Evolutionary conservation across 2,329 filamentous ascomycete species (phyloP).

Genomic region (Herpotrichia juniperi): DNA sequence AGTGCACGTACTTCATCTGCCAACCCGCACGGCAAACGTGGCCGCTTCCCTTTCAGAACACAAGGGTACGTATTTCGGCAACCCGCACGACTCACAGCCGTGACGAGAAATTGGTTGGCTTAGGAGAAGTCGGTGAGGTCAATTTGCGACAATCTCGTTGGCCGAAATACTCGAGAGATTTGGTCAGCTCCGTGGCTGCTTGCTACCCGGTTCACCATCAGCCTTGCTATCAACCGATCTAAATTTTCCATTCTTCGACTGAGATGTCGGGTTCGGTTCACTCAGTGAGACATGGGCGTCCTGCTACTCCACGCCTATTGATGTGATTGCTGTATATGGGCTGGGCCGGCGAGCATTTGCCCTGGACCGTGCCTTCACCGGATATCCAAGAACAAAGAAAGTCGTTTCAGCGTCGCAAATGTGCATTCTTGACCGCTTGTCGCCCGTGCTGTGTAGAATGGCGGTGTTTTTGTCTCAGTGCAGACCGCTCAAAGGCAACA

Average conservation of each 20-base stretch:
- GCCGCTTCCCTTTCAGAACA: conserved; percentile 21
- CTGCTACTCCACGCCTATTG: conserved; percentile 12
- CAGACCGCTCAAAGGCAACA: conserved; percentile 31
- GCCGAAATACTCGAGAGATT: conserved; percentile 31
- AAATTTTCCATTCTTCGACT: not conserved
- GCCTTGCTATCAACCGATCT: not conserved
- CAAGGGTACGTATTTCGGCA: conserved; percentile 17
- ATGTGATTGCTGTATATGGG: conserved; percentile 7
- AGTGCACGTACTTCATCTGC: conserved; percentile 33
- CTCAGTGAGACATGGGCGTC: not conserved
- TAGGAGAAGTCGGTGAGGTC: conserved; percentile 21
- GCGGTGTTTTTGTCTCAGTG: conserved; percentile 35
- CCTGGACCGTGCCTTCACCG: conserved; percentile 25
- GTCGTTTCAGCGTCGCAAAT: conserved; percentile 12
- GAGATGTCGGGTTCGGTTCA: not conserved
- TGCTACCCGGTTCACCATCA: conserved; percentile 1
- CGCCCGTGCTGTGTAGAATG: conserved; percentile 11
- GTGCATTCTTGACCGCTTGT: conserved; percentile 20
- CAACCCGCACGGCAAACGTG: conserved; percentile 40
- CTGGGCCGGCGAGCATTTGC: conserved; percentile 15
- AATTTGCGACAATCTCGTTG: conserved; percentile 10
- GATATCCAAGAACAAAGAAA: conserved; percentile 24
- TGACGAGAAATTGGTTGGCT: conserved; percentile 19
- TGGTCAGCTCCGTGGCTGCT: conserved; percentile 4
- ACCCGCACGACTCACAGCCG: conserved; percentile 17